Base-by-base conservation (phyloP, 345 rosid genomes). In the Aquilaria yunnanensis region DNA sequence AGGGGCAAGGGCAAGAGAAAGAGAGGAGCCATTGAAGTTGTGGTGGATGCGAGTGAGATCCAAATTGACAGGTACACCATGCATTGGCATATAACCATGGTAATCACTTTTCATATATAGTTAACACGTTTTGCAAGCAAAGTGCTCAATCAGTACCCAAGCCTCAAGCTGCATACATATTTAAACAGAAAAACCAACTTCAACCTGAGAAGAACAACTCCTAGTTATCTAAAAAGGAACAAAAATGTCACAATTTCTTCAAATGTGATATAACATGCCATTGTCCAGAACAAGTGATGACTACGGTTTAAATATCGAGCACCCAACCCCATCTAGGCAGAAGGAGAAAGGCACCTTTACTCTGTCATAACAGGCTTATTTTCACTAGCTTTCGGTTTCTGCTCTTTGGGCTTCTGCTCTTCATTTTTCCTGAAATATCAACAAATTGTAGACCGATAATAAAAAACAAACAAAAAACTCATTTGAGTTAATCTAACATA, bases 341-440 rank as follows among this genome's bases (percentile, higher is more conserved):
- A 16, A 56, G 2, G 43, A 43, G 14, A 61, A 52, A 34, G 32
- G 52, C 43, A 63, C 63, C 56, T 64, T 62, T 67, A 84, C 79
- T 92, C 96, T 10, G 84, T 90, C 97, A 94, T 90, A 32, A 94
- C 88, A 54, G 99, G 99, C 66, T 94, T 94, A 72, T 94, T 94
- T 82, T 94, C 99, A 60, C 65, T 94, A 12, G 97, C 96, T 80
- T 90, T 94, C 51, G 87, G 85, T 67, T 63, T 90, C 61, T 90
- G 97, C 41, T 91, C 97, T 82, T 89, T 95, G 2, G 99, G 97
- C 79, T 78, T 95, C 77, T 85, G 96, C 78, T 95, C 99, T 58
- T 94, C 96, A 68, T 69, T 68, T 81, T 84, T 94, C 91, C 99
- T 94, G 73, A 41, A 69, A 72, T 46, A 16, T 50, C 29, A 52